A percentile compares a stretch with the other conserved stretches of the same genome.
Conservation (phyloP, 306 rosid genomes). For the Pachyrhizus erosus region DNA sequence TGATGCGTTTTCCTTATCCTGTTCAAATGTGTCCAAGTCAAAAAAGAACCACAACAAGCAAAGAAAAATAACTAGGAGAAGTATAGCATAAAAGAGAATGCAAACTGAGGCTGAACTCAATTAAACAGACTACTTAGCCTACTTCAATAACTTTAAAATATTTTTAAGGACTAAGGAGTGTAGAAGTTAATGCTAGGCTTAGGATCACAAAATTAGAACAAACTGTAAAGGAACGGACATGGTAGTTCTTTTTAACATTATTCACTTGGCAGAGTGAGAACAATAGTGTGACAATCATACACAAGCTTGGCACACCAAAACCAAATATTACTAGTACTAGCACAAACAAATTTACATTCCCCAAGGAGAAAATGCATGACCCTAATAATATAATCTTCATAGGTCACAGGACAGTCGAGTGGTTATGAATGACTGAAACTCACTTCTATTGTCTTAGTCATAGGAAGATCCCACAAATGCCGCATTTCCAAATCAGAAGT, state of each 20-base stretch:
- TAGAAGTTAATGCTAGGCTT: neutral
- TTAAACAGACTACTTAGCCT: slow-evolving; percentile 1
- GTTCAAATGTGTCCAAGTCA: slow-evolving; percentile 34
- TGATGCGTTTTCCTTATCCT: slow-evolving; percentile 48
- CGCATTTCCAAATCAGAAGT: slow-evolving; percentile 68
- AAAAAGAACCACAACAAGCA: neutral
- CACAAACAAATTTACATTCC: neutral
- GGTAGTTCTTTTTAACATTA: neutral
- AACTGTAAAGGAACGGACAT: neutral
- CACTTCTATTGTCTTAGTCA: slow-evolving; percentile 13
- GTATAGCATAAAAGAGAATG: neutral
- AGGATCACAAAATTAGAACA: neutral
- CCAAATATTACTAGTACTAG: neutral
- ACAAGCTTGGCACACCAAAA: neutral
- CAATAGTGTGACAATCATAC: neutral
- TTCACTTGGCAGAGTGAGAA: neutral
- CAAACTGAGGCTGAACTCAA: slow-evolving; percentile 17
- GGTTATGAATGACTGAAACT: slow-evolving; percentile 33
- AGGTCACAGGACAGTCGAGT: neutral
- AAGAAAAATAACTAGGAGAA: neutral
- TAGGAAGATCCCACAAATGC: slow-evolving; percentile 57
- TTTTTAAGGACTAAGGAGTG: neutral
- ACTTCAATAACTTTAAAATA: slow-evolving; percentile 10
- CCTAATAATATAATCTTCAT: neutral
- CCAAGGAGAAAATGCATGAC: neutral